Conservation (phyloP, 495 filamentous ascomycete species). For the Entonaema liquescens region DNA sequence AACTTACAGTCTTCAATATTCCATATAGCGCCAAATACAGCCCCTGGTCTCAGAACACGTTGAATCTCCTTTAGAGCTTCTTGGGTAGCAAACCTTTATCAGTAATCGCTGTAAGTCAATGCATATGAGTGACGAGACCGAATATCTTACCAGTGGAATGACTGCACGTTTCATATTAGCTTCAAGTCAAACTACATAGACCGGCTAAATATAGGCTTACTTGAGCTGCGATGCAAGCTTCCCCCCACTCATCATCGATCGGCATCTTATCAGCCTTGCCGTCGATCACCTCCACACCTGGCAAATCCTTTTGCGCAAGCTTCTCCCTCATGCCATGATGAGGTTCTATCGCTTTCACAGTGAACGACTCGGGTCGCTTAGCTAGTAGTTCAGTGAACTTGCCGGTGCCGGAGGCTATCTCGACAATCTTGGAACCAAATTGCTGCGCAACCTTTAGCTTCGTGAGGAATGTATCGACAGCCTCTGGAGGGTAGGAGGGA, state of each 20-base stretch:
- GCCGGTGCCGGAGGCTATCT: slow-evolving; percentile 72
- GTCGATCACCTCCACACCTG: slow-evolving; percentile 57
- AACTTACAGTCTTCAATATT: slow-evolving; percentile 70
- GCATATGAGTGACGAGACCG: background rate
- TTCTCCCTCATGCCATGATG: slow-evolving; percentile 66
- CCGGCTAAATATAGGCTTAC: slow-evolving; percentile 48
- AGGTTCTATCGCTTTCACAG: slow-evolving; percentile 70
- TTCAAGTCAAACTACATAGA: slow-evolving; percentile 2
- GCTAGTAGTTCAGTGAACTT: slow-evolving; percentile 71
- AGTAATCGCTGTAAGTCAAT: background rate
- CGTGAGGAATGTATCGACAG: slow-evolving; percentile 62
- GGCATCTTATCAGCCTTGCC: slow-evolving; percentile 65
- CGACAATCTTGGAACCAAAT: slow-evolving; percentile 59
- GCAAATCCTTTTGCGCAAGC: slow-evolving; percentile 62
- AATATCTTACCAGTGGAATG: slow-evolving; percentile 65
- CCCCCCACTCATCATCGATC: slow-evolving; percentile 63
- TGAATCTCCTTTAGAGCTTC: slow-evolving; percentile 66
- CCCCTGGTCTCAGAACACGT: slow-evolving; percentile 61
- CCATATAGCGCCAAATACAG: slow-evolving; percentile 68
- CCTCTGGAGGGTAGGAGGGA: slow-evolving; percentile 66
- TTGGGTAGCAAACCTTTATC: slow-evolving; percentile 65
- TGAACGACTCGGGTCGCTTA: slow-evolving; percentile 58
- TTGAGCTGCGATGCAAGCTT: slow-evolving; percentile 71
- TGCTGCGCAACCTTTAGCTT: slow-evolving; percentile 55
- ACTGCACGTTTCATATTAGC: slow-evolving; percentile 45